Evolutionary conservation across 2,329 filamentous ascomycete genomes (phyloP).

Genomic region (Neopestalotiopsis sp.): DNA sequence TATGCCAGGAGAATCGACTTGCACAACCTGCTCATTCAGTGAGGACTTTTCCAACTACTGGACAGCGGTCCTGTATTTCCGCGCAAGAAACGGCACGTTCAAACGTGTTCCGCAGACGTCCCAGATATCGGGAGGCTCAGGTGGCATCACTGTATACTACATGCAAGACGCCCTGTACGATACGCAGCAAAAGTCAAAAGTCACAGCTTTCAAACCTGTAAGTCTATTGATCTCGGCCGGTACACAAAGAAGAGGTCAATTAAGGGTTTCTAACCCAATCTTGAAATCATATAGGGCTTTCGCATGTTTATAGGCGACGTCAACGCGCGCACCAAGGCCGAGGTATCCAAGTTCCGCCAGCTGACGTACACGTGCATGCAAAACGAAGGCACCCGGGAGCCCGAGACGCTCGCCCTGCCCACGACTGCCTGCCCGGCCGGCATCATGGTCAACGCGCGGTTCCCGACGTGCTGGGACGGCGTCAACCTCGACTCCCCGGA

Average conservation of each 20-base stretch:
- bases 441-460: conserved; percentile 55
- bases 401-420: conserved; percentile 55
- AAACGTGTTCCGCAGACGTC: conserved; percentile 33
- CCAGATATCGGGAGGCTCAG: conserved; percentile 30
- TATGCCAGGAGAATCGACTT: conserved; percentile 28
- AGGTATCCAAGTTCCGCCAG: conserved; percentile 40
- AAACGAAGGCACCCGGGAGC: conserved; percentile 34
- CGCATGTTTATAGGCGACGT: conserved; percentile 52
- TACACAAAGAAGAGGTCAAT: too few species aligned
- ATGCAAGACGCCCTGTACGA: conserved; percentile 32
- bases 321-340: conserved; percentile 22
- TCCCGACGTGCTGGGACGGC: conserved; percentile 62
- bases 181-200: conserved; percentile 29
- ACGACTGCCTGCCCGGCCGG: conserved; percentile 53
- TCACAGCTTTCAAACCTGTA: conserved; percentile 46
- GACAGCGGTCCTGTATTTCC: conserved; percentile 32
- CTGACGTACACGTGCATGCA: conserved; percentile 29
- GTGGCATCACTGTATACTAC: conserved; percentile 37
- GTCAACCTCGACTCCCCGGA: conserved; percentile 50
- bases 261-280: background rate
- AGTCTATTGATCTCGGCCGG: conserved; percentile 22
- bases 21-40: conserved; percentile 33
- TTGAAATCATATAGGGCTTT: conserved; percentile 40
- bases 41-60: conserved; percentile 36
- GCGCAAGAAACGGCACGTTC: conserved; percentile 33